Percentiles rank a stretch among this genome's conserved stretches.
Conservation (phyloP, 208 protist genomes). For the Phytomonas sp. region DNA sequence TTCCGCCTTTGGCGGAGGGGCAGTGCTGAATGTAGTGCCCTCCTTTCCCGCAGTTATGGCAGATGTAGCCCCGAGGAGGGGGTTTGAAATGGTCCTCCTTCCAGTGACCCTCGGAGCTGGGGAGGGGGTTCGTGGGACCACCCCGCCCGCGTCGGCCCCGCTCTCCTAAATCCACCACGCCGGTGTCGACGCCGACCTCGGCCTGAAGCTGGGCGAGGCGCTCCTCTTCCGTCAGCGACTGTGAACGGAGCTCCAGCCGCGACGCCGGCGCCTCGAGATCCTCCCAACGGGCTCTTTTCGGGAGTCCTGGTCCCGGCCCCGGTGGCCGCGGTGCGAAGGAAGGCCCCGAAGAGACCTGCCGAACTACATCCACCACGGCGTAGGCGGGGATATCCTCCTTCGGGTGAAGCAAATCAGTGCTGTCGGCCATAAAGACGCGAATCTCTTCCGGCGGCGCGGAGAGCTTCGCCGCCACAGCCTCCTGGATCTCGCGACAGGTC, state of each 20-base stretch:
- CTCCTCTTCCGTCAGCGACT: slow-evolving; percentile 73
- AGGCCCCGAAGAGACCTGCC: slow-evolving; percentile 33
- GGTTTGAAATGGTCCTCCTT: slow-evolving; percentile 53
- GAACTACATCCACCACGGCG: slow-evolving; percentile 70
- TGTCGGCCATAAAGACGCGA: slow-evolving; percentile 63
- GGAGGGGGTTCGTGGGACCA: slow-evolving; percentile 5
- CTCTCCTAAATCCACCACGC: slow-evolving; percentile 48
- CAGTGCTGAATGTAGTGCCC: slow-evolving; percentile 85
- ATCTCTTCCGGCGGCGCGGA: slow-evolving; percentile 64
- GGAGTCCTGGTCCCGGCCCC: not conserved
- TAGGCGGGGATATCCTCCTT: slow-evolving; percentile 71
- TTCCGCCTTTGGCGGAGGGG: slow-evolving; percentile 45
- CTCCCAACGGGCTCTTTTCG: slow-evolving; percentile 8
- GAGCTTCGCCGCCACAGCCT: slow-evolving; percentile 63
- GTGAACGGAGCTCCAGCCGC: too few species aligned
- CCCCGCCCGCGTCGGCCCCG: slow-evolving; percentile 27
- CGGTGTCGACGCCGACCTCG: slow-evolving; percentile 63
- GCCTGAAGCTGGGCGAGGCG: slow-evolving; percentile 68
- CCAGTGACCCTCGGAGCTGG: not conserved
- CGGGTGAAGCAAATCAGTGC: slow-evolving; percentile 59
- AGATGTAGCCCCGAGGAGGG: slow-evolving; percentile 73
- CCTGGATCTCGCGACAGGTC: slow-evolving; percentile 54
- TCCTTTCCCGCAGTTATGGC: slow-evolving; percentile 83
- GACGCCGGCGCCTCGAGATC: slow-evolving; percentile 1
- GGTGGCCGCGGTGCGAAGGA: not conserved